phyloP scores from a whole-genome alignment of 2,329 filamentous ascomycete species.

The Dactylonectria estremocensis region DNA sequence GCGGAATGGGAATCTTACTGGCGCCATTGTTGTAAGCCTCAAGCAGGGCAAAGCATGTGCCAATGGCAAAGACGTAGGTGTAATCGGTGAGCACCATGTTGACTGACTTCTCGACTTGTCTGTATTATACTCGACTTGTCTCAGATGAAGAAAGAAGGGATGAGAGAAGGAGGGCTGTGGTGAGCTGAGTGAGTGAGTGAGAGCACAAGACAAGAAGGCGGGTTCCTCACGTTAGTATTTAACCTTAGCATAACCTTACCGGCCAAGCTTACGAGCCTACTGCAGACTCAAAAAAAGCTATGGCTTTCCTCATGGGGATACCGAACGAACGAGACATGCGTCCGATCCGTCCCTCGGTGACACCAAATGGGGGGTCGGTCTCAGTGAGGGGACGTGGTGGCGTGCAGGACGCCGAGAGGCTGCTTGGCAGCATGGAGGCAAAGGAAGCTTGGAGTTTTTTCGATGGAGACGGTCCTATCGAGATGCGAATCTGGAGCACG shows the following conservation, averaged over 20 bases:
- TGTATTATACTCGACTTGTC: no score
- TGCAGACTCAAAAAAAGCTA: neutral
- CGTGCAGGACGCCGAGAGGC: neutral
- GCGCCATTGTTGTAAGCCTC: constrained; percentile 86
- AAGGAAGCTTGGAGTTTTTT: no score
- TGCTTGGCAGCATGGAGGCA: neutral
- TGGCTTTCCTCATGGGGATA: neutral
- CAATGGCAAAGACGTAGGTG: constrained; percentile 81
- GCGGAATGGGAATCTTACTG: constrained; percentile 67
- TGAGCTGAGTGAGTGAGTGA: neutral
- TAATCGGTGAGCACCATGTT: constrained; percentile 73
- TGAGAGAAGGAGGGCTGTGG: neutral
- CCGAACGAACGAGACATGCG: neutral
- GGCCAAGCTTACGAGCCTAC: neutral
- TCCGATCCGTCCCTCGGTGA: neutral
- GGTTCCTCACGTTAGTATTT: neutral
- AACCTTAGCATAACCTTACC: neutral
- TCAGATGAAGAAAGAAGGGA: neutral
- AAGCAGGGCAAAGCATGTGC: constrained; percentile 82
- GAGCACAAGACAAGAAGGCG: neutral
- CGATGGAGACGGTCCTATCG: neutral
- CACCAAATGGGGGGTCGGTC: neutral
- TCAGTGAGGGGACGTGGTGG: no score
- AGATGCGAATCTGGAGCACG: neutral
- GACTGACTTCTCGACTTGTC: neutral